Evolutionary conservation across 345 rosid species (phyloP).

Genomic region (Tarenaya hassleriana): DNA sequence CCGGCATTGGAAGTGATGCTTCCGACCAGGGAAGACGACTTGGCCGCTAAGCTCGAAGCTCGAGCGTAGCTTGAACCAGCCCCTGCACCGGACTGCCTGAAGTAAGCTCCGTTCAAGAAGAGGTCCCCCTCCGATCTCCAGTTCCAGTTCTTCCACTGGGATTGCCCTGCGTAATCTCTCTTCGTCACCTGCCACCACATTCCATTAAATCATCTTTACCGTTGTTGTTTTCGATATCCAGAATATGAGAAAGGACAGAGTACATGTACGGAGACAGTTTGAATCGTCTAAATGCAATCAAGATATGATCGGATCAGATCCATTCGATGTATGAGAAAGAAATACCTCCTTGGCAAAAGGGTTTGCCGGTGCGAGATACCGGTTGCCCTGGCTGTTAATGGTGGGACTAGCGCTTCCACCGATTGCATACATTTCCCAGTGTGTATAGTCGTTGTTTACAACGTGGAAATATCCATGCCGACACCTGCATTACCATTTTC

Average conservation of each 20-base stretch:
- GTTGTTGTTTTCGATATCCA: no score
- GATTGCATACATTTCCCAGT: constrained; percentile 99
- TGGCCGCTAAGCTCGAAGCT: constrained; percentile 65
- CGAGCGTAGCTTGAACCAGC: constrained; percentile 48
- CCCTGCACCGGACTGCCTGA: constrained; percentile 48
- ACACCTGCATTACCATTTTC: constrained; percentile 44
- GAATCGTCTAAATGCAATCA: no score
- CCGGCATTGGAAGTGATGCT: constrained; percentile 44
- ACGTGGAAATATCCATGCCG: constrained; percentile 97
- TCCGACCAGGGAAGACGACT: constrained; percentile 50
- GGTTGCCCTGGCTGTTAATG: constrained; percentile 93
- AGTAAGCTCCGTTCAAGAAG: constrained; percentile 52
- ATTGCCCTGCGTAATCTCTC: constrained; percentile 33
- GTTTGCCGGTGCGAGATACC: constrained; percentile 82
- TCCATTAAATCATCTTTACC: no score
- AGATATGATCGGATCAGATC: no score
- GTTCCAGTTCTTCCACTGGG: constrained; percentile 49
- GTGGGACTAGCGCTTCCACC: constrained; percentile 99
- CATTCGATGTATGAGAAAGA: no score
- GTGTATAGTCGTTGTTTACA: constrained; percentile 96
- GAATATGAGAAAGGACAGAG: no score
- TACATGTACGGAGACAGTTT: no score
- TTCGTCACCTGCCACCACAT: constrained; percentile 45
- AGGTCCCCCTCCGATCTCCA: constrained; percentile 67
- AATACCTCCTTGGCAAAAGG: constrained; percentile 60